Conservation (phyloP, 768 basidiomycete genomes). For the Boletellus ananiceps region DNA sequence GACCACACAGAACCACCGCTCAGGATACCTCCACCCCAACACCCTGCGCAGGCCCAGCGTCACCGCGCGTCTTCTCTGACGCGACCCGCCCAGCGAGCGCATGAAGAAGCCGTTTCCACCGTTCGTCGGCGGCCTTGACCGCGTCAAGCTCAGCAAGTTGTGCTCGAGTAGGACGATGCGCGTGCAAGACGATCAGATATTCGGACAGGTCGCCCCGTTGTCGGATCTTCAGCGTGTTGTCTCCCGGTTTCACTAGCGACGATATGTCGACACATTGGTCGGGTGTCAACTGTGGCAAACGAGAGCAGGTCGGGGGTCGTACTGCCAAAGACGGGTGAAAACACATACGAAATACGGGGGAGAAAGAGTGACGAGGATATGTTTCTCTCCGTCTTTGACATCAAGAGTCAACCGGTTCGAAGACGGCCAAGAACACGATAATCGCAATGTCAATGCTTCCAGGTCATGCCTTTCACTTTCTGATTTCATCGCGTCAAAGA, state of each 20-base stretch:
- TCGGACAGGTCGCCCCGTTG: slow-evolving; percentile 42
- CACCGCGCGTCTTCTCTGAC: background rate
- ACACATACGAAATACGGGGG: slow-evolving; percentile 37
- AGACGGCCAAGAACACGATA: slow-evolving; percentile 43
- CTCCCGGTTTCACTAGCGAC: slow-evolving; percentile 36
- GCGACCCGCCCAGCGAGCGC: slow-evolving; percentile 10
- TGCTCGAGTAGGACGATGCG: slow-evolving; percentile 44
- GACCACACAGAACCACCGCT: background rate
- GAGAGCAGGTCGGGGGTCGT: background rate
- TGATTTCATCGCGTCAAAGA: slow-evolving; percentile 16
- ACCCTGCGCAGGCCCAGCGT: background rate
- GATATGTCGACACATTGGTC: slow-evolving; percentile 52
- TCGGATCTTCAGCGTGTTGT: slow-evolving; percentile 40
- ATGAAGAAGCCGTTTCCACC: slow-evolving; percentile 19
- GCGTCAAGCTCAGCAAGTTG: slow-evolving; percentile 35
- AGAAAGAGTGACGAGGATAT: slow-evolving; percentile 16
- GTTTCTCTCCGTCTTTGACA: slow-evolving; percentile 5
- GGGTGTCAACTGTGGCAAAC: slow-evolving; percentile 36
- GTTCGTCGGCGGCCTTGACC: slow-evolving; percentile 12
- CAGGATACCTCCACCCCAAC: background rate
- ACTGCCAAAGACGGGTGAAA: background rate
- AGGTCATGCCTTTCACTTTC: slow-evolving; percentile 14
- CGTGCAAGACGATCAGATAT: slow-evolving; percentile 44
- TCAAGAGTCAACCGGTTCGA: slow-evolving; percentile 19
- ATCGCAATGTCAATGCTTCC: slow-evolving; percentile 18